phyloP scores from a whole-genome alignment of 2,329 filamentous ascomycete species.

The Verticillium isaacii region DNA sequence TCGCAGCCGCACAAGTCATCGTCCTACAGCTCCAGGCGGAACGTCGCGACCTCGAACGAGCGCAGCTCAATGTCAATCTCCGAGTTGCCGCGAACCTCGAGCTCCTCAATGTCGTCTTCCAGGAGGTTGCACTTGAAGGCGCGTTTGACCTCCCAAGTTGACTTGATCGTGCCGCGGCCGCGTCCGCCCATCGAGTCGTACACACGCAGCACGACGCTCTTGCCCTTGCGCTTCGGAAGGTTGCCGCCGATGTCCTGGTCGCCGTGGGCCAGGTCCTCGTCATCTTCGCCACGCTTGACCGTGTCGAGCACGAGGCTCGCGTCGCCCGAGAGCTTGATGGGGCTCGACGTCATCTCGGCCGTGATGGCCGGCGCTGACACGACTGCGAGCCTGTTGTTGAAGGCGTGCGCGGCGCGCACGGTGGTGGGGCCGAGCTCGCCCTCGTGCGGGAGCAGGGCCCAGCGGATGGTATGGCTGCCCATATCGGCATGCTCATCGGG shows the following conservation, averaged over 20 bases:
- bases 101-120: conserved; percentile 75
- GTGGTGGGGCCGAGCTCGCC: conserved; percentile 69
- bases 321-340: conserved; percentile 64
- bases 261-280: conserved; percentile 61
- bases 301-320: conserved; percentile 75
- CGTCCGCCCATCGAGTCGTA: conserved; percentile 88
- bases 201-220: conserved; percentile 76
- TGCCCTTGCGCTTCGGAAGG: conserved; percentile 62
- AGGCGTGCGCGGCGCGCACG: conserved; percentile 79
- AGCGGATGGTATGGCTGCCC: conserved; percentile 81
- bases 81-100: conserved; percentile 42
- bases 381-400: conserved; percentile 75
- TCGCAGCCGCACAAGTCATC: conserved; percentile 10
- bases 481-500: conserved; percentile 93
- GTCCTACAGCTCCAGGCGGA: conserved; percentile 52
- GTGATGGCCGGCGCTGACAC: conserved; percentile 32
- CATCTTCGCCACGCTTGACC: conserved; percentile 89
- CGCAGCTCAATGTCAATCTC: conserved; percentile 61
- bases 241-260: conserved; percentile 55
- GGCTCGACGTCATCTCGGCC: conserved; percentile 26
- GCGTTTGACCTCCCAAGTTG: conserved; percentile 65
- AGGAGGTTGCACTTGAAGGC: conserved; percentile 82
- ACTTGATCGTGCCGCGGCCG: conserved; percentile 65
- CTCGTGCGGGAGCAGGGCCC: conserved; percentile 82
- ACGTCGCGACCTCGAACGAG: conserved; percentile 84